Evolutionary conservation across 2,329 filamentous ascomycete species (phyloP), one percentile per base, ranked within the genome.

Genomic region (Colletotrichum cuscutae): DNA sequence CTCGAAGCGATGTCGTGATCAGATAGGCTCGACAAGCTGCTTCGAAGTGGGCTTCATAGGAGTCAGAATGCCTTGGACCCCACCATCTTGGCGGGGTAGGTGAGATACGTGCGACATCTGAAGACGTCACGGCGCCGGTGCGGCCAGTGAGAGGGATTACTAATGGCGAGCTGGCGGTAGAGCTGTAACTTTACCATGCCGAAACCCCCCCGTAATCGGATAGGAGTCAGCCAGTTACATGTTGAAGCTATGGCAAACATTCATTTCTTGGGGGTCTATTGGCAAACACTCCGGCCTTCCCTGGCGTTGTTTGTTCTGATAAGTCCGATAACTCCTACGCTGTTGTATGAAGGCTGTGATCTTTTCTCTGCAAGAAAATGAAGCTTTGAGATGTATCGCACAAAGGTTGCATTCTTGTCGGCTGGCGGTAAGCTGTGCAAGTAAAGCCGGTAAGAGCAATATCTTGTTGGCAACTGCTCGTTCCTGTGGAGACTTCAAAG

Each of bases 41-140:
- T 54, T 42, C 37, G 28, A n/a, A 64, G 70, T 69, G 70, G 69
- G 30, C 35, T 42, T 6, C 65, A 15, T 26, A 28, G 58, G 57
- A 54, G n/a, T 22, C 28, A 37, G 37, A 37, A 56, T 19, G 42
- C 19, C 42, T 22, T 49, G 42, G 8, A 71, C 71, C 71, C 71
- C 71, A 61, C 60, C 71, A 71, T 57, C 60, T 60, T 61, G 66
- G 71, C 66, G 71, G 71, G 71, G 71, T 65, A 72, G 37, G 9
- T 26, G n/a, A 9, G 37, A 54, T n/a, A 52, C 53, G 22, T 37
- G 56, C 63, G 63, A 71, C 63, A 61, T 32, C 26, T 24, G 28
- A 58, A 68, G 69, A 72, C 69, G 69, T 72, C 65, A 72, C 69
- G 37, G 65, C 19, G 52, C 35, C 28, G 57, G 15, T 26, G 24